Conservation (phyloP, 805 yeast species). For the Diddensiella caesifluorescens region DNA sequence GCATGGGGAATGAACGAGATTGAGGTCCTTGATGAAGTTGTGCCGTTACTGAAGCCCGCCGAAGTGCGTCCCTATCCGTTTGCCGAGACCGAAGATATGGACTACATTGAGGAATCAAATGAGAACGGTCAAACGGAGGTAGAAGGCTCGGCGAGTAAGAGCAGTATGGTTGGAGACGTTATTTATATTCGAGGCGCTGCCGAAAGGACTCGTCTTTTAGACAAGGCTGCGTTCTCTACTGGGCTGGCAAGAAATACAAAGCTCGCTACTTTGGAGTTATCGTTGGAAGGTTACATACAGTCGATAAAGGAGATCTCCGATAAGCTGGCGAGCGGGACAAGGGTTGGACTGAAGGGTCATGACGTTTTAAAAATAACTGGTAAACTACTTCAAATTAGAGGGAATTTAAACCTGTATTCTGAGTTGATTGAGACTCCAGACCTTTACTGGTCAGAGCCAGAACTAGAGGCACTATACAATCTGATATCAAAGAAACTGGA, state of each 20-base stretch:
- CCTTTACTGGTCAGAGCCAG: constrained; percentile 88
- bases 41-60: constrained; percentile 47
- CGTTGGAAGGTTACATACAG: constrained; percentile 62
- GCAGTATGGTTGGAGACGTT: constrained; percentile 59
- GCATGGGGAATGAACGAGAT: constrained; percentile 77
- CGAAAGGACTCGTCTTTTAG: constrained; percentile 48
- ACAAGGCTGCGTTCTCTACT: constrained; percentile 83
- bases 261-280: constrained; percentile 69
- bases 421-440: constrained; percentile 92
- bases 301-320: constrained; percentile 62
- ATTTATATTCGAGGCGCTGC: constrained; percentile 55
- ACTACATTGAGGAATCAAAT: constrained; percentile 49
- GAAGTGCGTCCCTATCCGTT: constrained; percentile 42
- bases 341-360: constrained; percentile 39
- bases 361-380: constrained; percentile 72
- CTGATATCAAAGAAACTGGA: constrained; percentile 68
- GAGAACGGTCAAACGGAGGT: constrained; percentile 20
- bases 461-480: constrained; percentile 68
- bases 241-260: constrained; percentile 85
- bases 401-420: constrained; percentile 77
- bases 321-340: constrained; percentile 55
- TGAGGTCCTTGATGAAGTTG: constrained; percentile 32
- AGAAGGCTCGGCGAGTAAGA: constrained; percentile 2
- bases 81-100: constrained; percentile 82
- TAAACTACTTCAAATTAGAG: constrained; percentile 65